A percentile compares a stretch with the other conserved stretches of the same genome.
phyloP scores from a whole-genome alignment of 164 flowering plant genomes.

The Saururus chinensis region DNA sequence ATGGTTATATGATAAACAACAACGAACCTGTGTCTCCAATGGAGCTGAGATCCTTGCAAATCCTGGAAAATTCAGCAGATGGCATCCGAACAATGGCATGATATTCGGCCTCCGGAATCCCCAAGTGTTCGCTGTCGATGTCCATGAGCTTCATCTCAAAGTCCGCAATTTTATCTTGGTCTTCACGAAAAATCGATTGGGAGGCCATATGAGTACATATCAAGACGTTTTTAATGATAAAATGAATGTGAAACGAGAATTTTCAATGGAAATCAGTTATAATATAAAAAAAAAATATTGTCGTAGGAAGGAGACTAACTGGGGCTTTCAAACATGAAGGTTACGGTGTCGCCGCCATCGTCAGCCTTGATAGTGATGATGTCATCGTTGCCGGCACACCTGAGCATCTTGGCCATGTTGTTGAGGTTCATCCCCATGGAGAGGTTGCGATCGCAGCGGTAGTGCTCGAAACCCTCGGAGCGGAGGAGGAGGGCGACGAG shows the following conservation, averaged over 20 bases:
- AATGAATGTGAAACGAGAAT: neutral
- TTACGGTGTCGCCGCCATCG: constrained; percentile 34
- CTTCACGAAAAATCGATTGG: constrained; percentile 13
- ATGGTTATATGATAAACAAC: neutral
- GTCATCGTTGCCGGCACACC: constrained; percentile 40
- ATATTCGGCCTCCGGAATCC: constrained; percentile 87
- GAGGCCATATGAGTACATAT: neutral
- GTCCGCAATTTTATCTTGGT: constrained; percentile 71
- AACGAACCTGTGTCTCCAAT: constrained; percentile 76
- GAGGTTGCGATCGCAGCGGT: constrained; percentile 38
- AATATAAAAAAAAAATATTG: neutral
- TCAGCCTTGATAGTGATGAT: constrained; percentile 46
- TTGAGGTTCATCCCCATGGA: constrained; percentile 45
- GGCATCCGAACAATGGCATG: constrained; percentile 90
- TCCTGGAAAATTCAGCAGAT: constrained; percentile 67
- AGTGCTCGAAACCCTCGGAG: constrained; percentile 49
- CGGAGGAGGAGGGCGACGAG: constrained; percentile 42
- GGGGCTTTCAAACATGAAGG: constrained; percentile 49
- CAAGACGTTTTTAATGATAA: too few species aligned
- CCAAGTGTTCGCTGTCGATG: constrained; percentile 90
- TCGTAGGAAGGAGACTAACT: constrained; percentile 14
- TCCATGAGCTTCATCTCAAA: constrained; percentile 96
- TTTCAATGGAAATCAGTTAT: neutral
- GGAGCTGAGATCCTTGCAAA: constrained; percentile 71
- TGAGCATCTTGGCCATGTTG: constrained; percentile 44